phyloP scores from a whole-genome alignment of 768 basidiomycete species.

The Boletus rubescentipes region DNA sequence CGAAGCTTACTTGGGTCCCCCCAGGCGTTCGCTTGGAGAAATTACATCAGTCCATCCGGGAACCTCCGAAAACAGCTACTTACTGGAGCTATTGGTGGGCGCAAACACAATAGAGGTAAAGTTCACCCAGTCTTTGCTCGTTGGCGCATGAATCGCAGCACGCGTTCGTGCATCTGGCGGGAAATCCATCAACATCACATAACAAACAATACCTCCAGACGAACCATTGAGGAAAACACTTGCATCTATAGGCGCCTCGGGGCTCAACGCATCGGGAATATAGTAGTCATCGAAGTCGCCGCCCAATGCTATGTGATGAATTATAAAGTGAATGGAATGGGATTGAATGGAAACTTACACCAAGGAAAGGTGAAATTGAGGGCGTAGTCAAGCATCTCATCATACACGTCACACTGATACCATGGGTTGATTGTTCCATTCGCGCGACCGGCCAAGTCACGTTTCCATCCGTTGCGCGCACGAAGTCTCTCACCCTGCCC shows the following conservation, averaged over 20 bases:
- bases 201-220: not conserved
- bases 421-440: slow-evolving; percentile 58
- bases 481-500: slow-evolving; percentile 20
- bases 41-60: not conserved
- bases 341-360: slow-evolving; percentile 29
- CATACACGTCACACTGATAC: slow-evolving; percentile 60
- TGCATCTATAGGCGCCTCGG: slow-evolving; percentile 46
- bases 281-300: slow-evolving; percentile 47
- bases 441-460: slow-evolving; percentile 46
- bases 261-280: slow-evolving; percentile 36
- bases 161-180: not conserved
- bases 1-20: not conserved
- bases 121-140: not conserved
- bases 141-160: not conserved
- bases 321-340: not conserved
- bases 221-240: slow-evolving; percentile 56
- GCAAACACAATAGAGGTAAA: too few relatives aligned
- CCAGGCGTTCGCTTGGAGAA: not conserved
- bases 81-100: too few relatives aligned
- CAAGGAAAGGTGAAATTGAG: slow-evolving; percentile 65
- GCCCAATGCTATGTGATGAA: slow-evolving; percentile 6
- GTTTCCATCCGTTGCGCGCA: slow-evolving; percentile 35
- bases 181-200: not conserved
- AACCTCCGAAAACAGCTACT: too few relatives aligned
- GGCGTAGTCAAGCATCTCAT: slow-evolving; percentile 66